Percentiles rank a stretch among this genome's conserved stretches.
These are phyloP conservation scores for Termitomyces sp. DNA, from an alignment of 768 basidiomycete species.

Conservation along the genomic window DNA sequence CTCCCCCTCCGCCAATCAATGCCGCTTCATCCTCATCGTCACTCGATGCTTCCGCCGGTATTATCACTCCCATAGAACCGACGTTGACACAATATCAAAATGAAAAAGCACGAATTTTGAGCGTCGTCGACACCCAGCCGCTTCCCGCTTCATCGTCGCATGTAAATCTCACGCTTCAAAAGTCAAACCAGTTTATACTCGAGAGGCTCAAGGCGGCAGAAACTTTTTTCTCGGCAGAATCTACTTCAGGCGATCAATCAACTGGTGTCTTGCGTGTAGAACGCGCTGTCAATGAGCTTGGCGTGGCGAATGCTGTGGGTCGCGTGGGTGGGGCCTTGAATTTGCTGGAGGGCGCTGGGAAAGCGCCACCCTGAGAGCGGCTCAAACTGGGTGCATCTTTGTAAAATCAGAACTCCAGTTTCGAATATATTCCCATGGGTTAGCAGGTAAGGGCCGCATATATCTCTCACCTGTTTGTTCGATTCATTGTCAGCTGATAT, in stretches of 20 bases:
- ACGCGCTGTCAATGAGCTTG: slow-evolving; percentile 29
- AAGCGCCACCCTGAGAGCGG: background rate
- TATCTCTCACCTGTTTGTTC: background rate
- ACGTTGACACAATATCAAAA: slow-evolving; percentile 30
- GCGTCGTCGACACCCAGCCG: slow-evolving; percentile 20
- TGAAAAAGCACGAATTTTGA: slow-evolving; percentile 36
- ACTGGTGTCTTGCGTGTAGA: slow-evolving; percentile 43
- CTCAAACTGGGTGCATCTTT: background rate
- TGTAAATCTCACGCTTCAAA: slow-evolving; percentile 29
- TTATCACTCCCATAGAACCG: background rate
- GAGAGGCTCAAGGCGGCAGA: slow-evolving; percentile 50
- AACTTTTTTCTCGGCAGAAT: slow-evolving; percentile 31
- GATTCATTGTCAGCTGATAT: background rate
- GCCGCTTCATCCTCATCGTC: background rate
- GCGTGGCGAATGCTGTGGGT: slow-evolving; percentile 19
- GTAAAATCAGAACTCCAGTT: background rate
- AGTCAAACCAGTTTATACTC: slow-evolving; percentile 44
- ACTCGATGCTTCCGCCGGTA: background rate
- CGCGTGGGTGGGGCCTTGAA: slow-evolving; percentile 35
- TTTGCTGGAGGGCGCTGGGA: slow-evolving; percentile 42
- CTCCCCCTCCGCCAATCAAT: slow-evolving; percentile 1
- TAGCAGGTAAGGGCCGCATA: background rate
- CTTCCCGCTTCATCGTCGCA: slow-evolving; percentile 1
- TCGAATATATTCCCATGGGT: background rate
- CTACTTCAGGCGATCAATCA: background rate